Evolutionary conservation across 1,139 yeast genomes (phyloP), one percentile per base, ranked within the genome.

Genomic region (Suhomyces ambrosiae): DNA sequence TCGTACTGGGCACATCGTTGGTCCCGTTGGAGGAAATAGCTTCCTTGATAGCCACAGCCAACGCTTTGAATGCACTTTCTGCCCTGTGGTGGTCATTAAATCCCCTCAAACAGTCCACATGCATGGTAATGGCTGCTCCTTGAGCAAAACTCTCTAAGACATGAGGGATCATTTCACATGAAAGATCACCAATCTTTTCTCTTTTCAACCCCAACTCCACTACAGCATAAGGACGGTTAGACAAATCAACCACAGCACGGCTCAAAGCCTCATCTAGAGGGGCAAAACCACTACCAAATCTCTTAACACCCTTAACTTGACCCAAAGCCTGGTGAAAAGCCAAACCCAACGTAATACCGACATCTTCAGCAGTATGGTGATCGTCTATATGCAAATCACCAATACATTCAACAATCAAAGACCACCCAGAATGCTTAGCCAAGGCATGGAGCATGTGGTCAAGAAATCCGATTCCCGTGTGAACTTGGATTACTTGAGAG

Each of bases 361-460:
- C 88, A 64, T 92, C 98, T 63, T 92, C 98, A 5, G 96, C 86
- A 1, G 96, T 82, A 61, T 92, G 98, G 61, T 92, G 98, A 64
- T 92, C 98, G 60, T 92, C 98, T 38, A 92, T 90, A 61, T 89
- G 95, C 55, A 89, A 70, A 59, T 92, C 98, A 26, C 98, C 98
- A 44, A 85, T 76, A 63, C 97, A 90, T 56, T 86, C 95, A 18
- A 92, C 76, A 23, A 86, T 71, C 44, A 92, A 62, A 14, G 96
- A 87, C 98, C 98, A 92, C 10, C 98, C 98, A 1, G 94, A 74
- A 63, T 92, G 98, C 58, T 92, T 92, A 29, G 97, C 97, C 50
- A 92, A 72, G 0, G 98, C 98, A 56, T 90, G 97, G 30, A 92
- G 71, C 98, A 92, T 92, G 62, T 92, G 98, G 66, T 92, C 98